Conservation (phyloP, 2,329 filamentous ascomycete species). For the Pestalotiopsis sp. region DNA sequence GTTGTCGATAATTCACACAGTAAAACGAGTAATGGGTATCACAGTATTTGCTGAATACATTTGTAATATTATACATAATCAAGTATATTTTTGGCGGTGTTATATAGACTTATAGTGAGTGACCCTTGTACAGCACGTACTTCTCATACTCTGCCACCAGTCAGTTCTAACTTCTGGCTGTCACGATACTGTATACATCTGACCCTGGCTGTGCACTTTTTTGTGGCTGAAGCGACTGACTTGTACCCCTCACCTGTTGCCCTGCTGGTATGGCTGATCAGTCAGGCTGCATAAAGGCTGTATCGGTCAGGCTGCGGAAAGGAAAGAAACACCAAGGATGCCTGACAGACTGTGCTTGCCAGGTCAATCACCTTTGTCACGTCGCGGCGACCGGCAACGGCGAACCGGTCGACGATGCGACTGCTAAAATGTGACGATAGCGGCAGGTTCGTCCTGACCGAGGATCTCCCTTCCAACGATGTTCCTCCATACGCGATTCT, state of each 20-base stretch:
- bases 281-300: too few species aligned
- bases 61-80: too few species aligned
- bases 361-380: neutral
- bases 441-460: neutral
- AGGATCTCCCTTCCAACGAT: neutral
- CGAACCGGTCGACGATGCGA: neutral
- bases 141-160: too few species aligned
- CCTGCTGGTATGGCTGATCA: neutral
- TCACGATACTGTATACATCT: neutral
- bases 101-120: too few species aligned
- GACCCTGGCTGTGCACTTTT: too few species aligned
- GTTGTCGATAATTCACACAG: too few species aligned
- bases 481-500: slow-evolving; percentile 21
- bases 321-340: neutral
- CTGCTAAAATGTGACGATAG: neutral
- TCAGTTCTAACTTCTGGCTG: too few species aligned
- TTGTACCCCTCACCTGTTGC: neutral
- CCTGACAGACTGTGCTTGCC: neutral
- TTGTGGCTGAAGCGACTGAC: neutral
- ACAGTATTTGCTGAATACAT: too few species aligned
- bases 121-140: too few species aligned
- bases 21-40: too few species aligned
- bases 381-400: neutral
- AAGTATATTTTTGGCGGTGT: too few species aligned
- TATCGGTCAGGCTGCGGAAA: neutral